Evolutionary conservation across 2,329 filamentous ascomycete genomes (phyloP).

Genomic region (Verticillium nubilum): DNA sequence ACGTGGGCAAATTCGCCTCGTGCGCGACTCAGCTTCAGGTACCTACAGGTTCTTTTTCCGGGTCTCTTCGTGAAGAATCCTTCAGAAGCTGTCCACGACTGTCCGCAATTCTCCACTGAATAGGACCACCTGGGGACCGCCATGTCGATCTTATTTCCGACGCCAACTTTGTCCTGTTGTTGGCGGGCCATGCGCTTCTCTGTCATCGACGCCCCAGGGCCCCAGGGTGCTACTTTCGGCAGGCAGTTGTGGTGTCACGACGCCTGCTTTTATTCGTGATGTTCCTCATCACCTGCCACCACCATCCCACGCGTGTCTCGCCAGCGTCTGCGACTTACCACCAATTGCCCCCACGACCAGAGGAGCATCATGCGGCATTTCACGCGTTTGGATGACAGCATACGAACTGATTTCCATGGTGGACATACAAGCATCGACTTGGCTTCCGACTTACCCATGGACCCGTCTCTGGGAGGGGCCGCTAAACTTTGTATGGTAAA

Average conservation of each 20-base stretch:
- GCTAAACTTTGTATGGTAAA: slow-evolving; percentile 13
- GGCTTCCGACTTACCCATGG: slow-evolving; percentile 1
- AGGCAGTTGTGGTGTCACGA: neutral
- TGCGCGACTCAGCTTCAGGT: neutral
- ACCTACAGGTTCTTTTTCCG: neutral
- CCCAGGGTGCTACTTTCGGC: neutral
- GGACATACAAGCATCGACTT: neutral
- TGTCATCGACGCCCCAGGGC: neutral
- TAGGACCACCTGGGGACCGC: neutral
- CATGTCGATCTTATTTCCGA: neutral
- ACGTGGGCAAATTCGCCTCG: neutral
- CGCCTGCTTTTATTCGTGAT: neutral
- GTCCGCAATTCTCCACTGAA: neutral
- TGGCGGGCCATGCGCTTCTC: neutral
- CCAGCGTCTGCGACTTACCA: neutral
- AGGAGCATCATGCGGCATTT: neutral
- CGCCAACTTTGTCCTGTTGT: neutral
- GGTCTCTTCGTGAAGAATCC: neutral
- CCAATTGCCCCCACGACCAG: neutral
- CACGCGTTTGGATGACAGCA: neutral
- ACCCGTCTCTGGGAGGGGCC: neutral
- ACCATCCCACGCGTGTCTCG: neutral
- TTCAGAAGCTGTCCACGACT: neutral
- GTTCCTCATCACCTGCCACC: neutral
- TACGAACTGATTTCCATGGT: neutral